phyloP scores from a whole-genome alignment of 257 asterid species.

The Solanum sejunctum region DNA sequence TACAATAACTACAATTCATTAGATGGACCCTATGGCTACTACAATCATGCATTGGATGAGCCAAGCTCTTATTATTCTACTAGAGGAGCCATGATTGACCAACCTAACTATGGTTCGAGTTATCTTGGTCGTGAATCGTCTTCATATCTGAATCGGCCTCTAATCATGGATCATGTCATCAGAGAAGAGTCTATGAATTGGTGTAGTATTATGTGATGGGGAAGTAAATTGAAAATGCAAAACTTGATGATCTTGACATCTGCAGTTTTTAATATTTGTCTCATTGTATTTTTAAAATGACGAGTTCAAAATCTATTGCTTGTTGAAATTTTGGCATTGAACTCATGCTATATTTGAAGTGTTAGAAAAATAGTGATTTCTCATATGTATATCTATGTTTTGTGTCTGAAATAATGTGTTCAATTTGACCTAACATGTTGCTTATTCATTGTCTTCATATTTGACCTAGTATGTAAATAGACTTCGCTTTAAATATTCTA shows the following conservation, averaged over 20 bases:
- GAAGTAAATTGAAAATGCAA: too few relatives aligned
- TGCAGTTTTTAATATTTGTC: not conserved
- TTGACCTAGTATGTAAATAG: too few relatives aligned
- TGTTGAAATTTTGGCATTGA: not conserved
- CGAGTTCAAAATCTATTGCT: not conserved
- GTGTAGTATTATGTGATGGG: not conserved
- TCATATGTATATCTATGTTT: not conserved
- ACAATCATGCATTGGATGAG: not conserved
- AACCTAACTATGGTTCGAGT: not conserved
- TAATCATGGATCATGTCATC: not conserved
- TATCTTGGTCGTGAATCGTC: not conserved
- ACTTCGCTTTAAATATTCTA: too few relatives aligned
- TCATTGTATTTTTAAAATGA: not conserved
- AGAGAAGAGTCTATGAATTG: not conserved
- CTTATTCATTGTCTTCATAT: not conserved
- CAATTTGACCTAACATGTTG: not conserved
- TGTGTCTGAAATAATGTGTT: not conserved
- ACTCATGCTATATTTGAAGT: not conserved
- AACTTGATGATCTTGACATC: not conserved
- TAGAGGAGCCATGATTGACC: not conserved
- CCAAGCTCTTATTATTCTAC: not conserved
- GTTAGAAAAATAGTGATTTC: not conserved
- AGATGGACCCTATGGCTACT: not conserved
- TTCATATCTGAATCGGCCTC: not conserved
- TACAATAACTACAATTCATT: not conserved